phyloP scores from a whole-genome alignment of 2,329 filamentous ascomycete species.

The Alternaria conjuncta region DNA sequence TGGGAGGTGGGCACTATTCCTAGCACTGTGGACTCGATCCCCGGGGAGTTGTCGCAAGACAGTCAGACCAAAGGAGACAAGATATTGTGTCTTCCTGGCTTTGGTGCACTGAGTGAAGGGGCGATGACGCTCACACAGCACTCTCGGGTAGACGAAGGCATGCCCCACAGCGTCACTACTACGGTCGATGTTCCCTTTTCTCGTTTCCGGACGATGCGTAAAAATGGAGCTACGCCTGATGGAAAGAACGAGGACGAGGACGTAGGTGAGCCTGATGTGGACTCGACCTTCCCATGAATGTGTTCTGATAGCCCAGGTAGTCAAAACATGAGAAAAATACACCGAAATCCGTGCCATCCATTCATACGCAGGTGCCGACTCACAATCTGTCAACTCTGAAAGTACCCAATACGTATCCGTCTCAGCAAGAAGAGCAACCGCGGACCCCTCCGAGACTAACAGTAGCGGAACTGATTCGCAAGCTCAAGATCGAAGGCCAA shows the following conservation, averaged over 20 bases:
- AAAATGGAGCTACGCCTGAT: neutral
- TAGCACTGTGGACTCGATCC: conserved; percentile 52
- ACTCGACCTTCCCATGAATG: neutral
- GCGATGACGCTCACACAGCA: conserved; percentile 50
- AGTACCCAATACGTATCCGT: neutral
- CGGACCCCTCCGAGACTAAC: conserved; percentile 1
- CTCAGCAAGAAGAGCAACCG: neutral
- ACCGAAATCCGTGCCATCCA: neutral
- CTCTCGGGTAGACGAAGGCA: neutral
- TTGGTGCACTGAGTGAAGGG: conserved; percentile 68
- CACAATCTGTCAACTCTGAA: neutral
- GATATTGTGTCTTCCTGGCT: conserved; percentile 48
- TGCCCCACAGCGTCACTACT: conserved; percentile 32
- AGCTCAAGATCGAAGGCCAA: neutral
- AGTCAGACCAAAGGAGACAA: neutral
- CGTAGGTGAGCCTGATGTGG: conserved; percentile 17
- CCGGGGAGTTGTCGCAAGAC: conserved; percentile 29
- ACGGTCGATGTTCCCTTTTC: conserved; percentile 60
- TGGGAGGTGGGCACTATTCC: conserved; percentile 53
- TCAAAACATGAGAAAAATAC: neutral
- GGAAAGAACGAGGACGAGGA: neutral
- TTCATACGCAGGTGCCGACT: neutral
- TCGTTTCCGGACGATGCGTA: conserved; percentile 32
- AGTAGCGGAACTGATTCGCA: neutral
- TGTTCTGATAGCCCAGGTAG: conserved; percentile 16